These are phyloP conservation scores for Biscogniauxia marginata DNA, from an alignment of 2,329 filamentous ascomycete genomes.

Conservation along the genomic window DNA sequence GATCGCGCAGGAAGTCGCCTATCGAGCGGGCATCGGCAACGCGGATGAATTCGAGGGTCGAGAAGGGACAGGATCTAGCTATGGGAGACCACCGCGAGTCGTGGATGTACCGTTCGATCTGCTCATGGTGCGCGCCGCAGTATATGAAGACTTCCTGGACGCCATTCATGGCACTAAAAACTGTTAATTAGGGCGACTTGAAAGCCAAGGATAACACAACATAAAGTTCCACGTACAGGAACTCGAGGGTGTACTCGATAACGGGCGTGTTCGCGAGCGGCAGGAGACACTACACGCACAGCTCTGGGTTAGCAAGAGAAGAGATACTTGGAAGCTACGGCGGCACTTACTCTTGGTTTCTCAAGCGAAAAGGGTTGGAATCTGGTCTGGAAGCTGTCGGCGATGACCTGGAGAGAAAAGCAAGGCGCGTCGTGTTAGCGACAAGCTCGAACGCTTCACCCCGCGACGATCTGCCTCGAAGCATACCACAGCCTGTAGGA, in stretches of 20 bases:
- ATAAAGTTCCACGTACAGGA: constrained; percentile 55
- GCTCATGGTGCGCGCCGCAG: constrained; percentile 80
- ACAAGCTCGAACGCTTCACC: too few relatives aligned
- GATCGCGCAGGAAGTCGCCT: constrained; percentile 90
- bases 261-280: constrained; percentile 90
- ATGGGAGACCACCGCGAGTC: constrained; percentile 69
- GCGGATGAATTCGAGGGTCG: constrained; percentile 77
- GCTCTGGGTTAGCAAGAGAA: constrained; percentile 15
- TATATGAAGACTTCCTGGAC: constrained; percentile 95
- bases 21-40: constrained; percentile 80
- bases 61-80: constrained; percentile 64
- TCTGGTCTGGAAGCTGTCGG: constrained; percentile 91
- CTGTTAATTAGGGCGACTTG: too few relatives aligned
- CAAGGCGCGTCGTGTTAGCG: constrained; percentile 10
- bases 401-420: constrained; percentile 63
- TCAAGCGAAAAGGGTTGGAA: constrained; percentile 89
- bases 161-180: constrained; percentile 61
- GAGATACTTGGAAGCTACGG: not conserved
- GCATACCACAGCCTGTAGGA: constrained; percentile 45
- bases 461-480: constrained; percentile 15
- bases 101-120: constrained; percentile 83
- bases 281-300: constrained; percentile 73
- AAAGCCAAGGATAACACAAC: too few relatives aligned
- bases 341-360: constrained; percentile 70
- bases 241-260: constrained; percentile 97